Evolutionary conservation across 805 yeast genomes (phyloP), one percentile per base, ranked within the genome.

Genomic region (Kodamaea nitidulidarum): DNA sequence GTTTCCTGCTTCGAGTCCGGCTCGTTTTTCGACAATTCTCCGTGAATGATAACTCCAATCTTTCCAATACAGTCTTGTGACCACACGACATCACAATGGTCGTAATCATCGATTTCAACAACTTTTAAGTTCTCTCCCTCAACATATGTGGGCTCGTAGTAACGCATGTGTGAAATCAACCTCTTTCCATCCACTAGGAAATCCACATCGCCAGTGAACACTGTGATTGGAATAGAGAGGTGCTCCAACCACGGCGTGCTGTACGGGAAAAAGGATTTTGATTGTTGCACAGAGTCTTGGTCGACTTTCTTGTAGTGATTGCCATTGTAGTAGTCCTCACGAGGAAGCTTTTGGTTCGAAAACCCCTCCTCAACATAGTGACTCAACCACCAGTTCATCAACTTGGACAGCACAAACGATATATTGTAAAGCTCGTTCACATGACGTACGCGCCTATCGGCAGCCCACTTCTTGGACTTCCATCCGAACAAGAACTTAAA

Each of bases 1-100:
- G 15, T 26, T 5, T 26, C 31, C 31, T 17, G 5, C 22, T 12
- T 12, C 26, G 17, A 4, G 11, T 35, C 32, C 12, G 4, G 27
- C 10, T 20, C 35, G 9, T n/a, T 7, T 15, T 12, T 30, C 22
- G 14, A 14, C 31, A 37, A 17, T 10, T 15, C 15, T 17, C 15
- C 35, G 22, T 31, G 30, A 7, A 37, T 31, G 11, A 37, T 11
- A 12, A 58, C 60, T 1, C 95, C 96, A 15, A 91, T 75, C 32
- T 70, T 72, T 3, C 76, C 78, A 18, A 76, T 68, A 1, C 81
- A 80, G 54, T 86, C 90, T 51, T 75, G 79, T 0, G 97, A 91
- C 98, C 98, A 91, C 10, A 90, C 66, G 1, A 88, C 95, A 60
- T 91, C 98, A 38, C 91, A 63, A 60, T 91, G 98, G 12, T 88